Percentiles rank a stretch among this genome's conserved stretches.
Conservation (phyloP, 2,329 filamentous ascomycete genomes). For the Parafenestella ontariensis region DNA sequence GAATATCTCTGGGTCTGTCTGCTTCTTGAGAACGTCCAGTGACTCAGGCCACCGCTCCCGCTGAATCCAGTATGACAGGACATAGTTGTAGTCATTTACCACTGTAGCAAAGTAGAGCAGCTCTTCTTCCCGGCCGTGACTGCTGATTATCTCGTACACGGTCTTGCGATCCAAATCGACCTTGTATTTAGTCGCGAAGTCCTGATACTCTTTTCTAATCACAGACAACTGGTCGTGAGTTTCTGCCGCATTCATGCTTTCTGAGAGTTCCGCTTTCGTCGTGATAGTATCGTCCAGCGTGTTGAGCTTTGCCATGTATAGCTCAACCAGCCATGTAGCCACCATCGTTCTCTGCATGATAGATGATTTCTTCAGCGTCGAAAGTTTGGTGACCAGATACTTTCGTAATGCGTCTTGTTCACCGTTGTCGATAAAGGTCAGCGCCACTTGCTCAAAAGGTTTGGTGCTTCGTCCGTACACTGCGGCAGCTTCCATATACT, state of each 20-base stretch:
- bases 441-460: conserved; percentile 92
- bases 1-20: conserved; percentile 90
- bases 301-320: conserved; percentile 98
- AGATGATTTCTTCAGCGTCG: conserved; percentile 79
- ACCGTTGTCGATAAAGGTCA: conserved; percentile 86
- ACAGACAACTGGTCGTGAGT: conserved; percentile 73
- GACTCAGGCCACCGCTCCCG: conserved; percentile 90
- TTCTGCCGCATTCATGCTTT: conserved; percentile 73
- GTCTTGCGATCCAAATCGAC: conserved; percentile 88
- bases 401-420: conserved; percentile 90
- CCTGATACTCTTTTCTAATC: conserved; percentile 81
- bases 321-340: conserved; percentile 90
- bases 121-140: conserved; percentile 92
- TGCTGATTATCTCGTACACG: conserved; percentile 93
- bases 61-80: conserved; percentile 96
- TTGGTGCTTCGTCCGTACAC: conserved; percentile 97
- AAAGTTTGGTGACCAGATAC: conserved; percentile 85
- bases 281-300: conserved; percentile 92
- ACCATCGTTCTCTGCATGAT: conserved; percentile 96
- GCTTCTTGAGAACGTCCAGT: conserved; percentile 86
- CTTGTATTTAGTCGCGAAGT: conserved; percentile 87
- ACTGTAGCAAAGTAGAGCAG: conserved; percentile 88
- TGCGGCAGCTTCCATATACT: conserved; percentile 83
- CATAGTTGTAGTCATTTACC: conserved; percentile 91
- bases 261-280: conserved; percentile 81